Percentiles rank a stretch among this genome's conserved stretches.
Evolutionary conservation across 2,329 filamentous ascomycete species (phyloP).

Genomic region (Cladophialophora psammophila): DNA sequence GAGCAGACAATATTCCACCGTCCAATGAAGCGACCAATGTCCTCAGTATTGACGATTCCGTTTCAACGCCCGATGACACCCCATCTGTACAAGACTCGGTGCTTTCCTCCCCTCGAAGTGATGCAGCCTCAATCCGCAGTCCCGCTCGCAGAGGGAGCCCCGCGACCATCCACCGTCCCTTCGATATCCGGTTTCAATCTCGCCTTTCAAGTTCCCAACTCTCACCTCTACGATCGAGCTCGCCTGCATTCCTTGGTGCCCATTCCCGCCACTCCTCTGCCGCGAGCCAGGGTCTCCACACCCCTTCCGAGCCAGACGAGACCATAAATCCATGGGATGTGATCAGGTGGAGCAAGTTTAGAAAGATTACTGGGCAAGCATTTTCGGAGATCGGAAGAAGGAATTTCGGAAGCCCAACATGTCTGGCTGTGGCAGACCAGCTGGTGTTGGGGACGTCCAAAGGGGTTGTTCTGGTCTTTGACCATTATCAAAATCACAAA

Average conservation of each 20-base stretch:
- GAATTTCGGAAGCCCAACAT: slow-evolving; percentile 91
- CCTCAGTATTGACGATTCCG: slow-evolving; percentile 68
- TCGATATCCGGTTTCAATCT: slow-evolving; percentile 93
- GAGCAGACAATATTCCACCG: slow-evolving; percentile 16
- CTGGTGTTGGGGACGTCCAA: slow-evolving; percentile 94
- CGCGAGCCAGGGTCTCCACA: slow-evolving; percentile 70
- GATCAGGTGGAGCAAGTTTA: slow-evolving; percentile 91
- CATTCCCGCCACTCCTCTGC: slow-evolving; percentile 84
- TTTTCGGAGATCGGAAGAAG: slow-evolving; percentile 93
- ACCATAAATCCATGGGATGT: slow-evolving; percentile 92
- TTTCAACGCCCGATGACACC: slow-evolving; percentile 81
- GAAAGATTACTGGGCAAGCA: slow-evolving; percentile 84
- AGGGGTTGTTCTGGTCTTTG: slow-evolving; percentile 92
- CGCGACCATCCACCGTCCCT: slow-evolving; percentile 85
- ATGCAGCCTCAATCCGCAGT: slow-evolving; percentile 48
- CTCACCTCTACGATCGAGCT: slow-evolving; percentile 71
- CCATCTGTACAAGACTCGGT: slow-evolving; percentile 75
- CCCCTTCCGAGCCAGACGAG: slow-evolving; percentile 68
- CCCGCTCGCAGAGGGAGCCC: slow-evolving; percentile 74
- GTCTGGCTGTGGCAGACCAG: slow-evolving; percentile 82
- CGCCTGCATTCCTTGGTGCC: slow-evolving; percentile 76
- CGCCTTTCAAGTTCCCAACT: slow-evolving; percentile 70
- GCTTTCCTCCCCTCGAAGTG: slow-evolving; percentile 56
- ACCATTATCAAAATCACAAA: slow-evolving; percentile 95
- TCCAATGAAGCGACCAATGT: slow-evolving; percentile 38